Conservation (phyloP, 805 yeast genomes). For the Tetrapisispora arboricola region DNA sequence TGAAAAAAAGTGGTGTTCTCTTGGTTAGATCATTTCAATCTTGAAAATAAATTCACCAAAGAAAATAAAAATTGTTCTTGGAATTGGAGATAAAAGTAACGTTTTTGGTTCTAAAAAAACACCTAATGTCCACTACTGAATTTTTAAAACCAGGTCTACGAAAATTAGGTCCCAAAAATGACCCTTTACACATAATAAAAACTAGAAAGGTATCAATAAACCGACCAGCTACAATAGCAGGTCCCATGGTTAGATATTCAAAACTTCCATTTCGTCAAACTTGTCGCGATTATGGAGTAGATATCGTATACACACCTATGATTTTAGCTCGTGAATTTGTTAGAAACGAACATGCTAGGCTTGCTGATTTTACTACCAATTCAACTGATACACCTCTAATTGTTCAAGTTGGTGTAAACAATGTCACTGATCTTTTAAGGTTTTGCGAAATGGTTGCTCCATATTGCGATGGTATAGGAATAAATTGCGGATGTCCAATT, state of each 20-base stretch:
- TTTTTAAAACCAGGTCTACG: conserved; percentile 12
- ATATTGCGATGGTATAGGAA: conserved; percentile 84
- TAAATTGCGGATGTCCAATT: conserved; percentile 97
- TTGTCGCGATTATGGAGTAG: conserved; percentile 61
- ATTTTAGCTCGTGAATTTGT: conserved; percentile 92
- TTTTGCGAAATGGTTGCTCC: conserved; percentile 87
- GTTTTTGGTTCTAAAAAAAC: neutral
- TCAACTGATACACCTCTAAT: conserved; percentile 57
- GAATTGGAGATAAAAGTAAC: too few relatives aligned
- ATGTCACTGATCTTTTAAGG: conserved; percentile 66
- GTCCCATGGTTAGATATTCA: conserved; percentile 97
- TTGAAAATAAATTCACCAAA: too few relatives aligned
- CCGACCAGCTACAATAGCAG: conserved; percentile 58
- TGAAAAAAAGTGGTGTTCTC: too few relatives aligned
- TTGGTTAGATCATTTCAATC: too few relatives aligned
- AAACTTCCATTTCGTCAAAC: conserved; percentile 84
- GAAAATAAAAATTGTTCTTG: too few relatives aligned
- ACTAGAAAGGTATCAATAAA: conserved; percentile 35
- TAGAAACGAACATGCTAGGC: conserved; percentile 67
- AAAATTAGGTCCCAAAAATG: conserved; percentile 35
- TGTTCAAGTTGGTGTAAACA: conserved; percentile 86
- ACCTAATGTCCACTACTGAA: neutral
- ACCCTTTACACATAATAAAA: conserved; percentile 43
- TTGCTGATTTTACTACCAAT: conserved; percentile 79
- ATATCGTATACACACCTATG: conserved; percentile 92